Base-by-base conservation (phyloP, 768 basidiomycete species). In the Pulveroboletus sp. region DNA sequence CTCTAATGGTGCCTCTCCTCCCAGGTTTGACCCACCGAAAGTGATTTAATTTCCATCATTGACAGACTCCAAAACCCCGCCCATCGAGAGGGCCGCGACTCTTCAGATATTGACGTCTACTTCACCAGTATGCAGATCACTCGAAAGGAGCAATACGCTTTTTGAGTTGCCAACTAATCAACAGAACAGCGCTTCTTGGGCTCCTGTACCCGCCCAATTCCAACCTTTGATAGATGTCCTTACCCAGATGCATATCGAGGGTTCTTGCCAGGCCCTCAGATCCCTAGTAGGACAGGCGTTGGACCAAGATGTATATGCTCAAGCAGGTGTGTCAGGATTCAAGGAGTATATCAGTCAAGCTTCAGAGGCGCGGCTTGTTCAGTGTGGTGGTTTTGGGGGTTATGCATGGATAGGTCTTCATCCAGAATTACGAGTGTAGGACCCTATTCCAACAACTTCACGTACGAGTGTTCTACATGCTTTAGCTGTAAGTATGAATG, bases 301-400 rank as follows among this genome's bases (percentile, higher is more conserved):
- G 10, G 31, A 64, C 59, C 44, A 57, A 53, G 28, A 37, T 1
- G 60, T 71, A 2, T 79, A 77, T 46, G 56, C 60, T 57, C 59
- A 59, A 31, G 76, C 73, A 9, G 73, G 75, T 1, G 73, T 71
- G 5, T 27, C 67, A 6, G 70, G 59, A 24, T 77, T 79, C 53
- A 63, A 63, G 15, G 69, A 74, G 37, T 81, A 79, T 53, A 45
- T 67, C 11, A 55, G 52, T 8, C 51, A 70, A 47, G 79, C 79
- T 11, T 62, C 65, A 35, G 61, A 70, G 49, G 63, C 55, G 13
- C 70, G 67, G 21, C 64, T 79, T 28, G 55, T 78, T 46, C 66
- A 69, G 37, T 63, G 69, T 13, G 78, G 78, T 27, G 76, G 74
- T 4, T 39, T 36, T 38, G 69, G 65, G 26, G 67, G 67, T 5